Evolutionary conservation across 1,284 basidiomycete genomes (phyloP), one percentile per base, ranked within the genome.

Genomic region (Afroboletus lepidellus): DNA sequence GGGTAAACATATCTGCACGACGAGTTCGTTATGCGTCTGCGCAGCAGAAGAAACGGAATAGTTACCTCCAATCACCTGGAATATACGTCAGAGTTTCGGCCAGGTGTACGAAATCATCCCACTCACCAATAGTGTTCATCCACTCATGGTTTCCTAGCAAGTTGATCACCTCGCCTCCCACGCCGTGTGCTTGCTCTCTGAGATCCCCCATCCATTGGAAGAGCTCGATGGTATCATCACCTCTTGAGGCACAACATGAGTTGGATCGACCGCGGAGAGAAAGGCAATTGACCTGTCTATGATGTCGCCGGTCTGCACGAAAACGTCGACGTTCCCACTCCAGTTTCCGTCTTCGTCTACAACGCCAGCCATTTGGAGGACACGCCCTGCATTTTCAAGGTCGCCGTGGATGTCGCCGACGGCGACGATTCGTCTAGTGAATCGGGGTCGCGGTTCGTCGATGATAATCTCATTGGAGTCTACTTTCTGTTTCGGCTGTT

Each of bases 231-330:
- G 93, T 94, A 70, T 94, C 91, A 39, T 89, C 85, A 1, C 94
- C 94, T 61, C 91, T 90, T 36, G n/a, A 15, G n/a, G 56, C 48
- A 42, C 20, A 44, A 37, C 30, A 53, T 57, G 12, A 59, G 55
- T 36, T 21, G n/a, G 5, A 47, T 32, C 36, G 23, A 21, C 24
- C 15, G 43, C 11, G 52, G 41, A 47, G n/a, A 9, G 41, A 39
- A 50, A 21, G 9, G 15, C 29, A 36, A 65, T 75, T 41, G 56
- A 88, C 81, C 90, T 77, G 70, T 95, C 93, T 56, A 96, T 89
- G 41, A 96, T 94, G 69, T 97, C 94, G 4, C 94, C 94, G 0
- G 94, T 96, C 73, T 96, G 93, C 15, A 95, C 92, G 57, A 94
- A 85, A 50, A 86, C 83, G 65, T 93, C 90, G 5, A 83, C 81